phyloP scores from a whole-genome alignment of 768 basidiomycete genomes.

The Suillus brevipes region DNA sequence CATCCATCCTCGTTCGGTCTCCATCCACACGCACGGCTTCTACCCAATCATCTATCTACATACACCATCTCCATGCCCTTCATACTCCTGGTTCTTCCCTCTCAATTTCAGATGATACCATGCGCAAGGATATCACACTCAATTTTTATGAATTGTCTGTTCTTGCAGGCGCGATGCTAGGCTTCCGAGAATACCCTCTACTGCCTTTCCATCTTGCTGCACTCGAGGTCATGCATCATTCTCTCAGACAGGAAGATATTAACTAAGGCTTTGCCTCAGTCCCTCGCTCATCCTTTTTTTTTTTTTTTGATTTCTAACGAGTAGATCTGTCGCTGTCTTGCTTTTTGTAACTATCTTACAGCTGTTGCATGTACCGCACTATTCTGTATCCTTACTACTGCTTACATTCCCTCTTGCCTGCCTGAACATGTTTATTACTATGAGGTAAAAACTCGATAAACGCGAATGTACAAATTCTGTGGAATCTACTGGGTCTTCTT shows the following conservation, averaged over 20 bases:
- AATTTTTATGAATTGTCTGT: constrained; percentile 73
- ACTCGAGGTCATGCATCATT: constrained; percentile 57
- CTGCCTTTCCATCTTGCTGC: constrained; percentile 78
- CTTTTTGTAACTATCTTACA: constrained; percentile 10
- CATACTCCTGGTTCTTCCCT: constrained; percentile 43
- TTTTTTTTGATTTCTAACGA: constrained; percentile 12
- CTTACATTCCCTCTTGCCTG: constrained; percentile 21
- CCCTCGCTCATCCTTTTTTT: constrained; percentile 2
- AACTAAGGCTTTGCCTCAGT: constrained; percentile 18
- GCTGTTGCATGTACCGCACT: constrained; percentile 17
- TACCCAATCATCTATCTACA: constrained; percentile 50
- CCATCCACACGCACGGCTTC: constrained; percentile 45
- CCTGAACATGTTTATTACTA: constrained; percentile 2
- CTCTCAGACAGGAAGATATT: constrained; percentile 33
- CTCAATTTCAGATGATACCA: constrained; percentile 33
- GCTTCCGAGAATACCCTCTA: constrained; percentile 47
- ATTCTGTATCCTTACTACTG: constrained; percentile 33
- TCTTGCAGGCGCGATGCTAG: constrained; percentile 44
- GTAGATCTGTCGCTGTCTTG: constrained; percentile 9
- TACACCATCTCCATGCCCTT: constrained; percentile 58
- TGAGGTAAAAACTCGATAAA: not conserved
- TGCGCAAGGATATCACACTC: constrained; percentile 55
- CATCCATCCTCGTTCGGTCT: constrained; percentile 58
- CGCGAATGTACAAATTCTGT: constrained; percentile 14
- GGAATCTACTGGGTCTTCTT: constrained; percentile 70